Evolutionary conservation across 2,329 filamentous ascomycete genomes (phyloP), one percentile per base, ranked within the genome.

Genomic region (Rasamsonia emersonii): DNA sequence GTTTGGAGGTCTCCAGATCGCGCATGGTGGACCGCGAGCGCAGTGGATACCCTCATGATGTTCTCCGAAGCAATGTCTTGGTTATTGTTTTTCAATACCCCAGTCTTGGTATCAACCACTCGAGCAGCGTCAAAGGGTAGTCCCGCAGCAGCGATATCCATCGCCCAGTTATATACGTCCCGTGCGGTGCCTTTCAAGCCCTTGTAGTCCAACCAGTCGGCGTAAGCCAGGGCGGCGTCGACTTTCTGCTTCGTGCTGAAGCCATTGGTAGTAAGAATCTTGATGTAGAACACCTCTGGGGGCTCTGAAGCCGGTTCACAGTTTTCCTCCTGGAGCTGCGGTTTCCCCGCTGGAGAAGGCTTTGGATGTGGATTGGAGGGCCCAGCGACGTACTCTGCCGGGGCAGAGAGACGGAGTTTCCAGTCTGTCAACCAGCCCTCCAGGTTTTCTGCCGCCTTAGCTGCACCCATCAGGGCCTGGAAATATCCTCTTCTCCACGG

Each of bases 401-500:
- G 77, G 43, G 84, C 89, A 18, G 81, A 71, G 16, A 81, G 60
- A 24, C 71, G 69, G 41, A 77, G 70, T 6, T 71, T 79, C 26
- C 61, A 75, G 56, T 93, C 86, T 25, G 71, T 67, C 10, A 93
- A 68, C 71, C 79, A 86, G 28, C 81, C 82, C 42, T 94, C 84
- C 15, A 93, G 63, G 44, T 88, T 76, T 59, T 95, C 88, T 4
- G 86, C 78, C 0, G 79, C 76, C 43, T 75, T 75, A 1, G 81
- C 88, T 38, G 76, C 75, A 8, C 80, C 71, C 75, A 95, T 84
- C 28, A 95, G 62, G 3, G 79, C 72, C 49, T 93, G 77, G 49
- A 81, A 86, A 59, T 96, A 96, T 1, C 86, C 86, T 34, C 84
- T 70, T 47, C 81, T 70, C 89, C 88, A 96, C 30, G 80, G 69